These are phyloP conservation scores for Fusarium ambrosium DNA, from an alignment of 2,329 filamentous ascomycete genomes.

Conservation along the genomic window DNA sequence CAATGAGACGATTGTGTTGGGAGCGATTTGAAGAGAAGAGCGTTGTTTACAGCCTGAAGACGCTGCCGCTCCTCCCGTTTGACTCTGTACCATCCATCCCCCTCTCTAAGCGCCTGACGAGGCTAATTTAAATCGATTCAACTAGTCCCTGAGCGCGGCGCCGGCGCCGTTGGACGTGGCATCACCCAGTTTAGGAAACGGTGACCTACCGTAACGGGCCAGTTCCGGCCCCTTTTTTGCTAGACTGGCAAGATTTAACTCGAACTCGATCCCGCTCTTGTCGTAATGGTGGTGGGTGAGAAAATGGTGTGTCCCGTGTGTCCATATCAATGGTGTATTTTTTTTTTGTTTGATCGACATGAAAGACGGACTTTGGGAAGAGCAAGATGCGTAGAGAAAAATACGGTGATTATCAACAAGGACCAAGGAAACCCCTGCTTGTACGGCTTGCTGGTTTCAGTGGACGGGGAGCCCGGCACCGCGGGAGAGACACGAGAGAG, in stretches of 20 bases:
- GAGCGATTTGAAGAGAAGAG: not conserved
- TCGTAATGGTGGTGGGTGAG: slow-evolving; percentile 32
- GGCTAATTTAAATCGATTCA: slow-evolving; percentile 11
- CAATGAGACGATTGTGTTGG: slow-evolving; percentile 5
- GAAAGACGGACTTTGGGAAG: not conserved
- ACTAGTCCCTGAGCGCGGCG: slow-evolving; percentile 29
- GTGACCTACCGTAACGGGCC: slow-evolving; percentile 36
- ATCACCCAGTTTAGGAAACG: slow-evolving; percentile 38
- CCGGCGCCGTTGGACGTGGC: slow-evolving; percentile 33
- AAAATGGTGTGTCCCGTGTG: slow-evolving; percentile 9
- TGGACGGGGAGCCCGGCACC: slow-evolving; percentile 23
- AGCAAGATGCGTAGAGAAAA: not conserved
- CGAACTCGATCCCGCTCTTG: slow-evolving; percentile 18
- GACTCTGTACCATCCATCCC: slow-evolving; percentile 1
- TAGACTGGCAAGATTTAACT: slow-evolving; percentile 13
- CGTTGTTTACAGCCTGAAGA: slow-evolving; percentile 3
- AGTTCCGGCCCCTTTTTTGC: slow-evolving; percentile 41
- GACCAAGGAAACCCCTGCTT: slow-evolving; percentile 20
- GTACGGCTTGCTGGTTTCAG: slow-evolving; percentile 29
- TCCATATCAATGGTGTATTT: not conserved
- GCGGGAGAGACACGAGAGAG: slow-evolving; percentile 17
- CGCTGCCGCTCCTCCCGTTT: slow-evolving; percentile 18
- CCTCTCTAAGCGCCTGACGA: not conserved
- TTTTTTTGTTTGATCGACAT: slow-evolving; percentile 35
- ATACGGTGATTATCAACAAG: slow-evolving; percentile 5